Base-by-base conservation (phyloP, 2,329 filamentous ascomycete genomes). In the Rhinocladiella mackenziei region DNA sequence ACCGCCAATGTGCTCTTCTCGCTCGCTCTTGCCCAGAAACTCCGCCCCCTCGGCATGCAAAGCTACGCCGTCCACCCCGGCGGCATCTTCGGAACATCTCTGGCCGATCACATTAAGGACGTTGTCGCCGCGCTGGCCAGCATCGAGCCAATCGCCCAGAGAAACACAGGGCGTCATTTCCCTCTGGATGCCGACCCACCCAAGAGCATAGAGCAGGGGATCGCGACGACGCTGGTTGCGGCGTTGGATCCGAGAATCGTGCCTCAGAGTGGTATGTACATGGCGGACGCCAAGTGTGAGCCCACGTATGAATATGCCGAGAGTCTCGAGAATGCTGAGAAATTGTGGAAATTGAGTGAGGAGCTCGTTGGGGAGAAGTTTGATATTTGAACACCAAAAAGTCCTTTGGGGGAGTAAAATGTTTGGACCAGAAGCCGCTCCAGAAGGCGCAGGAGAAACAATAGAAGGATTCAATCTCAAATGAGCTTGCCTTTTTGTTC, bases 381-480 rank as follows among this genome's bases (percentile, higher is more conserved):
- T 29, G 43, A 46, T 2, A 30, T 54, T 11, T 56, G 30, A 49
- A 32, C n/a, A n/a, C n/a, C n/a, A 89, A 23, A 89, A n/a, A n/a
- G n/a, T n/a, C n/a, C n/a, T n/a, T n/a, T n/a, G n/a, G n/a, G n/a
- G n/a, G n/a, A n/a, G n/a, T n/a, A n/a, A n/a, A n/a, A n/a, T n/a
- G n/a, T n/a, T n/a, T n/a, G n/a, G n/a, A n/a, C n/a, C n/a, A n/a
- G n/a, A n/a, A n/a, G n/a, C n/a, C n/a, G n/a, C n/a, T n/a, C n/a
- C n/a, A n/a, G n/a, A n/a, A n/a, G n/a, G n/a, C n/a, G n/a, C n/a
- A n/a, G n/a, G n/a, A n/a, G n/a, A n/a, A n/a, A n/a, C n/a, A n/a
- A n/a, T n/a, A n/a, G n/a, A n/a, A n/a, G n/a, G n/a, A n/a, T n/a
- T n/a, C n/a, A n/a, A n/a, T n/a, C n/a, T n/a, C n/a, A n/a, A n/a